Conservation (phyloP, 163 green algal genomes). For the Trebouxiophyceae sp. region DNA sequence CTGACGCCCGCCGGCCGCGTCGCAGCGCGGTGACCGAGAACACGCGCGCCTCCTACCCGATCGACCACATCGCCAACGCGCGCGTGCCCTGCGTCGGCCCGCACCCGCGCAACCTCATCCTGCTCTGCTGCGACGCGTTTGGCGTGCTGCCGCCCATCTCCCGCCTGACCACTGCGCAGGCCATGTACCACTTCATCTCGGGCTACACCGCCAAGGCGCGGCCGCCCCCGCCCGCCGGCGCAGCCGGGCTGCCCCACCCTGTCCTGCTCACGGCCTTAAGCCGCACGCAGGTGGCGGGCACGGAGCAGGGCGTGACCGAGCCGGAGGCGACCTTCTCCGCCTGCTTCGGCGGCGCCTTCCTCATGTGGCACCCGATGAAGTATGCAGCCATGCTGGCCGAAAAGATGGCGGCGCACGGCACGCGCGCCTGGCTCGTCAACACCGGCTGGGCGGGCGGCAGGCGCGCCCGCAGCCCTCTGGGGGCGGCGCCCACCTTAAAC, state of each 20-base stretch:
- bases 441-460: constrained; percentile 49
- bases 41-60: constrained; percentile 91
- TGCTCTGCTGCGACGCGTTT: constrained; percentile 95
- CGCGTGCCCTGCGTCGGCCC: constrained; percentile 82
- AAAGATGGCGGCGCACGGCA: constrained; percentile 83
- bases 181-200: constrained; percentile 97
- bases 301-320: constrained; percentile 89
- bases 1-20: too few relatives aligned
- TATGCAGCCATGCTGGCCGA: constrained; percentile 93
- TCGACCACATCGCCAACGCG: constrained; percentile 93
- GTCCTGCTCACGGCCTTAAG: too few relatives aligned
- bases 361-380: constrained; percentile 80
- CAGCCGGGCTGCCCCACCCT: too few relatives aligned
- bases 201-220: constrained; percentile 88
- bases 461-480: too few relatives aligned
- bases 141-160: constrained; percentile 89
- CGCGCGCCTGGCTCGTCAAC: constrained; percentile 80
- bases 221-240: too few relatives aligned
- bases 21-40: constrained; percentile 77
- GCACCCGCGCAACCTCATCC: constrained; percentile 91
- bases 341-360: constrained; percentile 93
- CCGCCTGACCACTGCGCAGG: constrained; percentile 82
- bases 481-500: too few relatives aligned
- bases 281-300: constrained; percentile 85
- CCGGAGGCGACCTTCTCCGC: constrained; percentile 92